These are phyloP conservation scores for Dillenia suffruticosa DNA, from an alignment of 164 flowering plant species.

Conservation along the genomic window DNA sequence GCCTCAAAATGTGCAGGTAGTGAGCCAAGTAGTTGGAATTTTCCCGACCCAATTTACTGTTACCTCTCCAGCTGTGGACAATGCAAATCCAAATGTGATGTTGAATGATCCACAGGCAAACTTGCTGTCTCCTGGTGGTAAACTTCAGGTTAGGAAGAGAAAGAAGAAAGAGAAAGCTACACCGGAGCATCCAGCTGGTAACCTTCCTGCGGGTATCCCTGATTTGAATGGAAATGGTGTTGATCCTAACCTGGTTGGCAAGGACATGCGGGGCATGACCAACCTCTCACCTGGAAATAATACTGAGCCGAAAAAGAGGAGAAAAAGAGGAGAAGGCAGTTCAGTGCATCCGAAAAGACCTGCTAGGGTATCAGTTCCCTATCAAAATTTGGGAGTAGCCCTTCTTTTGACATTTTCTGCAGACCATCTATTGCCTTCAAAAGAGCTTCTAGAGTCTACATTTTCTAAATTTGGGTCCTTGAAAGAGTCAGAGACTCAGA, in stretches of 20 bases:
- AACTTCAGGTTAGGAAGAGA: background rate
- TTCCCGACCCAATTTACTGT: too few relatives aligned
- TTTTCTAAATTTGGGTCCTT: slow-evolving; percentile 47
- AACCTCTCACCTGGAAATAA: background rate
- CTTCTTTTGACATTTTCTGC: slow-evolving; percentile 45
- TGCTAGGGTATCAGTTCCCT: slow-evolving; percentile 1
- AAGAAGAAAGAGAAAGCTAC: background rate
- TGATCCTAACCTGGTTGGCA: background rate
- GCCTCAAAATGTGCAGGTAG: too few relatives aligned
- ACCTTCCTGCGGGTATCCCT: slow-evolving; percentile 4
- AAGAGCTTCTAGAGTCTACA: slow-evolving; percentile 25
- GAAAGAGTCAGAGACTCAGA: slow-evolving; percentile 39
- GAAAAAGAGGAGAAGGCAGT: slow-evolving; percentile 22
- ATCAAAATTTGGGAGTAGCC: slow-evolving; percentile 20
- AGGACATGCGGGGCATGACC: too few relatives aligned
- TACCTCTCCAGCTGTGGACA: too few relatives aligned
- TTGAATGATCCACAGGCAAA: too few relatives aligned
- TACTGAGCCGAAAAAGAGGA: slow-evolving; percentile 19
- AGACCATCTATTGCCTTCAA: slow-evolving; percentile 41
- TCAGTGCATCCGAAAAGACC: slow-evolving; percentile 5
- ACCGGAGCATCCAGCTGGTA: background rate
- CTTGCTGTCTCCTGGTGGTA: too few relatives aligned
- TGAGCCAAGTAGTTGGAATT: too few relatives aligned
- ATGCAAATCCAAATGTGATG: too few relatives aligned
- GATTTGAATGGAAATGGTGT: slow-evolving; percentile 8